phyloP scores from a whole-genome alignment of 495 filamentous ascomycete species.

The Trichoderma orchidacearum region DNA sequence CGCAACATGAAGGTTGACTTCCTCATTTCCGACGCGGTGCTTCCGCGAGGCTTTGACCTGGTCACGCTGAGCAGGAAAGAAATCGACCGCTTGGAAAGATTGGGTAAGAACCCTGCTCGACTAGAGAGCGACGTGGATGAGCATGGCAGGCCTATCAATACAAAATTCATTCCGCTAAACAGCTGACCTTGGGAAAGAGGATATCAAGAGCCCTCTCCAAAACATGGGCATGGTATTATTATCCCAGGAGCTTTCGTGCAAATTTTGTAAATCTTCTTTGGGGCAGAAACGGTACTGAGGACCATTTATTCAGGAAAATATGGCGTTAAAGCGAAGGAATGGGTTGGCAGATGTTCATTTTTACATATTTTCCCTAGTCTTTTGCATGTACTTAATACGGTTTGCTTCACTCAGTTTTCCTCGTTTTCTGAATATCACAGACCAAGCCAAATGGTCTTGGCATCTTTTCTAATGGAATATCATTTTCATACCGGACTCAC shows the following conservation, averaged over 20 bases:
- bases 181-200: neutral
- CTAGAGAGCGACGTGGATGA: slow-evolving; percentile 23
- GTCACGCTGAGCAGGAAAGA: slow-evolving; percentile 37
- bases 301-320: too few species aligned
- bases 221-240: neutral
- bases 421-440: too few species aligned
- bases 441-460: too few species aligned
- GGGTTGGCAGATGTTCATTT: too few species aligned
- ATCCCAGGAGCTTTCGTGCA: neutral
- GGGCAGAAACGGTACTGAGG: too few species aligned
- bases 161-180: slow-evolving; percentile 3
- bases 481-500: too few species aligned
- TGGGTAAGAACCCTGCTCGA: slow-evolving; percentile 30
- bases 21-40: slow-evolving; percentile 28
- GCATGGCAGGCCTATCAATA: slow-evolving; percentile 18
- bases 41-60: slow-evolving; percentile 35
- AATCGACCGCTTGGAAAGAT: slow-evolving; percentile 19
- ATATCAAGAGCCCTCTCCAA: neutral
- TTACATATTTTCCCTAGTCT: too few species aligned
- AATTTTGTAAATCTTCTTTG: too few species aligned
- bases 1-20: slow-evolving; percentile 46
- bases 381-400: too few species aligned
- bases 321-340: too few species aligned
- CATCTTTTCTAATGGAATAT: too few species aligned
- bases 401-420: too few species aligned